Percentiles rank a stretch among this genome's conserved stretches.
Evolutionary conservation across 192 early-diverging fungal species (phyloP).

Genomic region (Coemansia sp.): DNA sequence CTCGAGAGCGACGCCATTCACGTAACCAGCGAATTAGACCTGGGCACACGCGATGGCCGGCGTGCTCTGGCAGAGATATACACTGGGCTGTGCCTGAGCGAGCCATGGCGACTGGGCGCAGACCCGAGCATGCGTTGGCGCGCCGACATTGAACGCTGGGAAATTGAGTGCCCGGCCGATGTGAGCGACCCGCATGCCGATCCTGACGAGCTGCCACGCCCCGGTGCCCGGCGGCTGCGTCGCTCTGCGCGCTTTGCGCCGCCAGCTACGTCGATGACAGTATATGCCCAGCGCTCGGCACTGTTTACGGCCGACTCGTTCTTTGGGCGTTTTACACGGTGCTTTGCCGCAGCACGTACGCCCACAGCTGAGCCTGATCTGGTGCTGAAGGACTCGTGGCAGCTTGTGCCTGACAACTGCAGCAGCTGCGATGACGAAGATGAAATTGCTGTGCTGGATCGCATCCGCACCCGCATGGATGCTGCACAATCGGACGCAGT

Average conservation of each 20-base stretch:
- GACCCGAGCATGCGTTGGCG: constrained; percentile 47
- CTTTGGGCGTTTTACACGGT: constrained; percentile 47
- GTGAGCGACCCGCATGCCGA: constrained; percentile 12
- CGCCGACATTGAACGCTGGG: constrained; percentile 31
- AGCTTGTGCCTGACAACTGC: constrained; percentile 16
- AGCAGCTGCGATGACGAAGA: constrained; percentile 11
- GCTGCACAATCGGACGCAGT: constrained; percentile 8
- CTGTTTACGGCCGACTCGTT: constrained; percentile 41
- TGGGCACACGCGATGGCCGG: constrained; percentile 13
- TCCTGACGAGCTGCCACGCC: constrained; percentile 3
- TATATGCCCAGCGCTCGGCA: constrained; percentile 28
- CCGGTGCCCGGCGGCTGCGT: constrained; percentile 10
- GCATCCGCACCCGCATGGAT: constrained; percentile 31
- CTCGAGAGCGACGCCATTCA: constrained; percentile 50
- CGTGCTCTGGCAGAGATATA: constrained; percentile 9
- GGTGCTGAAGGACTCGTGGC: constrained; percentile 53
- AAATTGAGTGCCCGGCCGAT: constrained; percentile 32
- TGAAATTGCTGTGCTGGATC: constrained; percentile 36
- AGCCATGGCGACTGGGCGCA: constrained; percentile 38
- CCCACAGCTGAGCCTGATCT: constrained; percentile 13
- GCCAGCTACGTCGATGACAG: constrained; percentile 10
- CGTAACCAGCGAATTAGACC: constrained; percentile 9
- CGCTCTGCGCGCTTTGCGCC: constrained; percentile 19
- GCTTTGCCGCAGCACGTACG: constrained; percentile 24
- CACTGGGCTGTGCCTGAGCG: constrained; percentile 12